These are phyloP conservation scores for Chloridella minuta DNA, from an alignment of 352 stramenopile species.

Conservation along the genomic window DNA sequence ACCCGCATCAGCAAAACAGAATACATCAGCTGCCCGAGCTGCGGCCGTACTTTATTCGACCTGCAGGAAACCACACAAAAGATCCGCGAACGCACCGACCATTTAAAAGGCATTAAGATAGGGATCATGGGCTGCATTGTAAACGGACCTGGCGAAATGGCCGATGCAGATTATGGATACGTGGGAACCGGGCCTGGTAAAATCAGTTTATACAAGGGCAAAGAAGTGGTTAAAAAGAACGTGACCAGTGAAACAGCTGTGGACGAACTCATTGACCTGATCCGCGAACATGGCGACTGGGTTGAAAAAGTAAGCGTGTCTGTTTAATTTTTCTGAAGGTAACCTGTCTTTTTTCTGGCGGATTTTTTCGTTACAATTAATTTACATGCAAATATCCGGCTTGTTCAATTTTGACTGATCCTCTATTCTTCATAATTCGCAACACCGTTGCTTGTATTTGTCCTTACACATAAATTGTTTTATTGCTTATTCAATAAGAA, in stretches of 20 bases:
- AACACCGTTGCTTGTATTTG: too few species aligned
- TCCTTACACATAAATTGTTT: too few species aligned
- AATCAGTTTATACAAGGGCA: slow-evolving; percentile 45
- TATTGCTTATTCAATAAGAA: too few species aligned
- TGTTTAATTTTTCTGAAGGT: too few species aligned
- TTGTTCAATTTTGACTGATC: too few species aligned
- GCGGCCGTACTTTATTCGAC: slow-evolving; percentile 43
- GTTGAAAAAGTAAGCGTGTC: too few species aligned
- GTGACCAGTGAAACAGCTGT: not conserved
- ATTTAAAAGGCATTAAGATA: slow-evolving; percentile 39
- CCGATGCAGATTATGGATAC: slow-evolving; percentile 38
- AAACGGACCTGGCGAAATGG: slow-evolving; percentile 48
- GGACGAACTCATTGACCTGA: not conserved
- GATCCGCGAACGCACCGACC: slow-evolving; percentile 33
- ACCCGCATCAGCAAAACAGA: slow-evolving; percentile 49
- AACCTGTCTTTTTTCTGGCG: too few species aligned
- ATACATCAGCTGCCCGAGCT: slow-evolving; percentile 44
- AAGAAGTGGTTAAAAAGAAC: slow-evolving; percentile 30
- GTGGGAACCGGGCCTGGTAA: slow-evolving; percentile 39
- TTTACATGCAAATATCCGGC: too few species aligned
- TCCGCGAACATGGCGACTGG: not conserved
- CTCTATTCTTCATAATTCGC: too few species aligned
- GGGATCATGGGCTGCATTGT: slow-evolving; percentile 56
- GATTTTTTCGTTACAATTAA: too few species aligned
- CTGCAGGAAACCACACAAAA: slow-evolving; percentile 40